These are phyloP conservation scores for Hirsutella rhossiliensis DNA, from an alignment of 2,329 filamentous ascomycete species.

Conservation along the genomic window DNA sequence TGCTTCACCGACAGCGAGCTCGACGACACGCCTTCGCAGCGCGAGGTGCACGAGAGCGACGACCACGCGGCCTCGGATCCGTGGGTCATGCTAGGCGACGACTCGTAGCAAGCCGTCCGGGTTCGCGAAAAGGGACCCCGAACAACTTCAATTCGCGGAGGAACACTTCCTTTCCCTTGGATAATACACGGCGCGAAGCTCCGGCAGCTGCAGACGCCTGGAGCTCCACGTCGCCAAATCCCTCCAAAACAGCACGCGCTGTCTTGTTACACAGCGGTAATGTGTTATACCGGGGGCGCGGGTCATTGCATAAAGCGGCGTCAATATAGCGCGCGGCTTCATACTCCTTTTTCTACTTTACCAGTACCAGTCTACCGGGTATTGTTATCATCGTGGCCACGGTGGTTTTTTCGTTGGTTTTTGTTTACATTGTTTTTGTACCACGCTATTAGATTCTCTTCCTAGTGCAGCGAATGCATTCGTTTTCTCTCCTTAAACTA, in stretches of 20 bases:
- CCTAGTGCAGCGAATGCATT: slow-evolving; percentile 1
- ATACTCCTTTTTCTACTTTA: neutral
- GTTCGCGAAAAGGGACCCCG: neutral
- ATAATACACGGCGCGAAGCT: neutral
- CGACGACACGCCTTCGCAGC: slow-evolving; percentile 17
- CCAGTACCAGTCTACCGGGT: neutral
- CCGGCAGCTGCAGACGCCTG: neutral
- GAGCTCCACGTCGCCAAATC: neutral
- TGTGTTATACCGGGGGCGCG: neutral
- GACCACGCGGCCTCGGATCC: slow-evolving; percentile 15
- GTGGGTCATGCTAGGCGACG: slow-evolving; percentile 33
- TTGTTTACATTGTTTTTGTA: neutral
- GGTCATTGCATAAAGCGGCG: neutral
- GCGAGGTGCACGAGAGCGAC: slow-evolving; percentile 16
- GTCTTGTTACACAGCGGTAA: no score
- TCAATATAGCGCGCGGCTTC: neutral
- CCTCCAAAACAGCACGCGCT: no score
- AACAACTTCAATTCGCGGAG: neutral
- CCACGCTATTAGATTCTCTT: neutral
- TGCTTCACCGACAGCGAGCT: slow-evolving; percentile 23
- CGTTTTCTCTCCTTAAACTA: neutral
- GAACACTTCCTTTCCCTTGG: slow-evolving; percentile 12
- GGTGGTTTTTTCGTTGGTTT: neutral
- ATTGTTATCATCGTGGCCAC: neutral
- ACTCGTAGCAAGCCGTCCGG: slow-evolving; percentile 26